phyloP scores from a whole-genome alignment of 805 yeast genomes.

The Metschnikowia kofuensis region DNA sequence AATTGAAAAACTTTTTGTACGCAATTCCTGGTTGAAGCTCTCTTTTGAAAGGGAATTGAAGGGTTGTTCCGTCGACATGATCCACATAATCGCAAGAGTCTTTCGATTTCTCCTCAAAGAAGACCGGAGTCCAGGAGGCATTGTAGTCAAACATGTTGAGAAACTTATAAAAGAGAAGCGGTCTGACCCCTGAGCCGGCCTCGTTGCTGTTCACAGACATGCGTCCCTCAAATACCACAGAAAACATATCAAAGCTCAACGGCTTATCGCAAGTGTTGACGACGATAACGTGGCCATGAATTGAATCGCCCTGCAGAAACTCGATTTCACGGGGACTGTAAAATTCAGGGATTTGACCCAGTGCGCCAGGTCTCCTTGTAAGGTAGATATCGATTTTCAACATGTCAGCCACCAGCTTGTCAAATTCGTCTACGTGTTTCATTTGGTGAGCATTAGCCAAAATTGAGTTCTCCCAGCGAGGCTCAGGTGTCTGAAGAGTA shows the following conservation, averaged over 20 bases:
- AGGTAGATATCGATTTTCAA: conserved; percentile 20
- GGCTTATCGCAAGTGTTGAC: conserved; percentile 18
- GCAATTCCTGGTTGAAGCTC: conserved; percentile 23
- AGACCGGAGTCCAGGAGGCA: conserved; percentile 31
- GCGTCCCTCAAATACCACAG: conserved; percentile 29
- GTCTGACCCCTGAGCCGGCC: conserved; percentile 17
- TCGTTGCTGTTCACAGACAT: conserved; percentile 21
- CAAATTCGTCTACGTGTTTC: conserved; percentile 19
- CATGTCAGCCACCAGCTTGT: conserved; percentile 17
- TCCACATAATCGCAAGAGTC: conserved; percentile 18
- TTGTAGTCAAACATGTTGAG: conserved; percentile 30
- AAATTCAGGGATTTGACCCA: conserved; percentile 17
- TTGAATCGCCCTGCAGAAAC: conserved; percentile 26
- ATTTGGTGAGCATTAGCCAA: conserved; percentile 27
- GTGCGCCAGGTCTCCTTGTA: conserved; percentile 17
- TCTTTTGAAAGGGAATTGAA: conserved; percentile 24
- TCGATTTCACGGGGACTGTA: conserved; percentile 24
- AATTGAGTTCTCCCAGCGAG: conserved; percentile 35
- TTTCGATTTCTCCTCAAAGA: conserved; percentile 11
- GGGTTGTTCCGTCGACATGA: conserved; percentile 30
- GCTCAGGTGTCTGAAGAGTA: conserved; percentile 4
- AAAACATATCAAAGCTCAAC: conserved; percentile 27
- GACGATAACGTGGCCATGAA: conserved; percentile 25
- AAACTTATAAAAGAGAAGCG: conserved; percentile 26
- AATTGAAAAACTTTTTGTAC: conserved; percentile 38